phyloP scores from a whole-genome alignment of 2,329 filamentous ascomycete species.

The Reticulascus tulasneorum region DNA sequence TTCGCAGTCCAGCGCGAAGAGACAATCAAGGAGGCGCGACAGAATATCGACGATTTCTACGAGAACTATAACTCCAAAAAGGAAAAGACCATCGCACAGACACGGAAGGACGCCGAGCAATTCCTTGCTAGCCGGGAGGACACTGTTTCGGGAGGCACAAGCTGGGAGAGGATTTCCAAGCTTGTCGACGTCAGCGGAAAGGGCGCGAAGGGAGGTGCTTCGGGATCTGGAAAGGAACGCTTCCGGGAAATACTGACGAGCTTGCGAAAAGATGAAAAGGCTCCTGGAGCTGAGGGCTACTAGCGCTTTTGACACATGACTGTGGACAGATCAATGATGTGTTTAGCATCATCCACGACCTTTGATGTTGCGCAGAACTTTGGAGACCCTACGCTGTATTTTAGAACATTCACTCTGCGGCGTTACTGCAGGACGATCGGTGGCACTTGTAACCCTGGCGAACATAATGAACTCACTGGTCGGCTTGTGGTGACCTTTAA shows the following conservation, averaged over 20 bases:
- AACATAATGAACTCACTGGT: too few species aligned
- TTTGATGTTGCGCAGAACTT: too few species aligned
- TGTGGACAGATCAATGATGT: too few species aligned
- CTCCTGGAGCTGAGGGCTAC: slow-evolving; percentile 62
- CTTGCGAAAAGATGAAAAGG: slow-evolving; percentile 90
- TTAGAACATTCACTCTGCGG: too few species aligned
- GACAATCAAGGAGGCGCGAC: slow-evolving; percentile 82
- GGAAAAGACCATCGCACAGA: slow-evolving; percentile 87
- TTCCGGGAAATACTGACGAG: slow-evolving; percentile 88
- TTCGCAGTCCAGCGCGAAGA: slow-evolving; percentile 78
- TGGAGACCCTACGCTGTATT: too few species aligned
- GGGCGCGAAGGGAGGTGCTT: slow-evolving; percentile 78
- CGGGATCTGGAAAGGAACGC: slow-evolving; percentile 89
- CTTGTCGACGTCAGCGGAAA: slow-evolving; percentile 97
- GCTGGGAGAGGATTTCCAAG: slow-evolving; percentile 98
- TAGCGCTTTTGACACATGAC: too few species aligned
- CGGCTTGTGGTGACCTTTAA: too few species aligned
- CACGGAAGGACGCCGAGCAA: slow-evolving; percentile 86
- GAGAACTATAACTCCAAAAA: slow-evolving; percentile 99
- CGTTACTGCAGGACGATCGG: too few species aligned
- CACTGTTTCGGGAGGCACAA: slow-evolving; percentile 89
- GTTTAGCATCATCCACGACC: too few species aligned
- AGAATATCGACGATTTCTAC: slow-evolving; percentile 98
- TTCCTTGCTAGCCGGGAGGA: slow-evolving; percentile 88
- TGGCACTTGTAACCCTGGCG: too few species aligned